Evolutionary conservation across 2,329 filamentous ascomycete species (phyloP).

Genomic region (Botrytis byssoidea): DNA sequence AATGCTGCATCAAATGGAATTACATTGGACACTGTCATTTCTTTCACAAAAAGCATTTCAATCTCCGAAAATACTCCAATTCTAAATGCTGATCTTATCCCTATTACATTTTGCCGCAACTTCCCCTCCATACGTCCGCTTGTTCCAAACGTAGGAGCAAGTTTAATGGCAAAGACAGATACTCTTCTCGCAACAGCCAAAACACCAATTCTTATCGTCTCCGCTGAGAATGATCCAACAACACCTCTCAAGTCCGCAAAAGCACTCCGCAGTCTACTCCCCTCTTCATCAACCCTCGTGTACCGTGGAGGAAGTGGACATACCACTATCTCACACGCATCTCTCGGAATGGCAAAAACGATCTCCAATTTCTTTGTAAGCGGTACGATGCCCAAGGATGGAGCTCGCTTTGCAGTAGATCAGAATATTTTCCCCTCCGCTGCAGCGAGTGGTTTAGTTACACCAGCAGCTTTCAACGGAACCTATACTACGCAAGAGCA

Average conservation of each 20-base stretch:
- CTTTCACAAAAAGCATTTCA: conserved; percentile 24
- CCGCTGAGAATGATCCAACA: conserved; percentile 23
- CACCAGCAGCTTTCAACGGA: conserved; percentile 1
- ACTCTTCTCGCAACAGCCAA: conserved; percentile 15
- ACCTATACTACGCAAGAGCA: background rate
- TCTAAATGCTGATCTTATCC: conserved; percentile 23
- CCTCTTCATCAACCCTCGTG: conserved; percentile 24
- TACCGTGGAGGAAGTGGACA: conserved; percentile 24
- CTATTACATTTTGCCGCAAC: conserved; percentile 27
- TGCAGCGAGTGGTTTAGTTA: background rate
- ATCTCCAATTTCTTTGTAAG: background rate
- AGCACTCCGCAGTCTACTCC: conserved; percentile 22
- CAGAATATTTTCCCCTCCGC: conserved; percentile 3
- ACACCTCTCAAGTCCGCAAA: conserved; percentile 25
- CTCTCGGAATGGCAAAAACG: conserved; percentile 1
- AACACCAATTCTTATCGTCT: conserved; percentile 24
- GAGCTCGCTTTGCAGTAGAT: background rate
- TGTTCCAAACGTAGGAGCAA: conserved; percentile 15
- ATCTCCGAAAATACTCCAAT: conserved; percentile 25
- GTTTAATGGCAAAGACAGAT: conserved; percentile 2
- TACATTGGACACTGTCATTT: conserved; percentile 22
- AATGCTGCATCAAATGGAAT: conserved; percentile 24
- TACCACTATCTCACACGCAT: conserved; percentile 15
- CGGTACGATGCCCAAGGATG: background rate
- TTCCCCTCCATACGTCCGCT: conserved; percentile 25